Base-by-base conservation (phyloP, 176 grass and related monocot species). In the Oryza glumipatula region DNA sequence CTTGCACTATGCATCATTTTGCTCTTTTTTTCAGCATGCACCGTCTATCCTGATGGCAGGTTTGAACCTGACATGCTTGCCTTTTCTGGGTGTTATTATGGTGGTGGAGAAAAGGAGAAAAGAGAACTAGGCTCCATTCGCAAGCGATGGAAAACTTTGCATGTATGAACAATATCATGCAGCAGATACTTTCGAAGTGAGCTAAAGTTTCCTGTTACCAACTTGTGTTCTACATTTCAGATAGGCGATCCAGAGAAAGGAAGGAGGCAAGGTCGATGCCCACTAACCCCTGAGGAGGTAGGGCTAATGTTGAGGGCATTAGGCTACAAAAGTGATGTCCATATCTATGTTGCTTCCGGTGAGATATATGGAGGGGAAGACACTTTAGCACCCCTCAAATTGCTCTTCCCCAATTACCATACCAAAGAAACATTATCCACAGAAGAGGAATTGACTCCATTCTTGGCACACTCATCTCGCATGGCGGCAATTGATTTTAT, bases 21-120 rank as follows among this genome's bases (percentile, higher is more conserved):
- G 33, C 39, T 76, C 68, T 76, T 81, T 72, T 85, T 44, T 54
- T 30, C 43, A 81, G 66, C 16, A 82, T 61, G 32, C 51, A 28
- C 11, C 80, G 44, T 76, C 67, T 85, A 0, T 77, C 9, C 11
- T 83, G 39, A 35, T 86, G 84, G 56, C 89, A 98, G 96, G 88
- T 98, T 98, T 83, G 96, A 98, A 86, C 86, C 89, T 67, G 96
- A 98, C 68, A 98, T 98, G 96, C 93, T 98, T 58, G 91, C 93
- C 24, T 98, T 98, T 85, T 95, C 96, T 76, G 96, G 96, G 22
- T 98, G 96, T 77, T 98, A 95, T 75, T 98, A 95, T 72, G 96
- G 96, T 73, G 96, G 96, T 78, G 96, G 96, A 82, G 93, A 98
- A 41, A 98, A 95, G 49, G 96, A 98, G 76, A 94, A 82, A 66